Conservation (phyloP, 2,329 filamentous ascomycete species). For the Aspergillus fumigatus region DNA sequence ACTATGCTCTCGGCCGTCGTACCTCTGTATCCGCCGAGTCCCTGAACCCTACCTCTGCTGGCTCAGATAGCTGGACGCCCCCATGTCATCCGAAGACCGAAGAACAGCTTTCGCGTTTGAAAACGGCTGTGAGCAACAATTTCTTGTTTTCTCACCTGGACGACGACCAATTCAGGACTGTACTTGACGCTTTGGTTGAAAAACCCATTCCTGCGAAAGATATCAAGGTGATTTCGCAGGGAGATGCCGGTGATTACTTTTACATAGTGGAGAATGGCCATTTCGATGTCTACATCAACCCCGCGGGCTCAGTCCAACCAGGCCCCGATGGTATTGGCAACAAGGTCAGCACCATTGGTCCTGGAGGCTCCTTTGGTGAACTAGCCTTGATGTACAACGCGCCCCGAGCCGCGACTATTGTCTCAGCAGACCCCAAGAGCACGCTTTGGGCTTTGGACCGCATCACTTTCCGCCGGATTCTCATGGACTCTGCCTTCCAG, state of each 20-base stretch:
- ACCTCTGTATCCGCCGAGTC: slow-evolving; percentile 97
- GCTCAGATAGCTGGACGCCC: slow-evolving; percentile 84
- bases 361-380: slow-evolving; percentile 93
- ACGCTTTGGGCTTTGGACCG: slow-evolving; percentile 93
- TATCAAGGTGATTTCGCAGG: slow-evolving; percentile 87
- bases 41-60: slow-evolving; percentile 78
- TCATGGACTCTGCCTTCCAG: slow-evolving; percentile 97
- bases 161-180: slow-evolving; percentile 83
- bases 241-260: slow-evolving; percentile 94
- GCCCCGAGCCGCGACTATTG: slow-evolving; percentile 87
- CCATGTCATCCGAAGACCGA: slow-evolving; percentile 77
- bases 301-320: slow-evolving; percentile 68
- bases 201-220: slow-evolving; percentile 92
- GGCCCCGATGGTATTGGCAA: slow-evolving; percentile 77
- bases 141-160: slow-evolving; percentile 94
- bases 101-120: slow-evolving; percentile 76
- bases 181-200: slow-evolving; percentile 85
- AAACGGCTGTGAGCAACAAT: slow-evolving; percentile 77
- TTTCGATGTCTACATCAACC: slow-evolving; percentile 89
- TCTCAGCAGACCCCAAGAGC: slow-evolving; percentile 71
- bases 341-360: slow-evolving; percentile 75
- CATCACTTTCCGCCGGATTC: slow-evolving; percentile 91
- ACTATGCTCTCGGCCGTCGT: slow-evolving; percentile 89
- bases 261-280: slow-evolving; percentile 90
- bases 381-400: slow-evolving; percentile 98